Percentiles rank a stretch among this genome's conserved stretches.
These are phyloP conservation scores for Phytophthora multivora DNA, from an alignment of 352 stramenopile species.

Conservation along the genomic window DNA sequence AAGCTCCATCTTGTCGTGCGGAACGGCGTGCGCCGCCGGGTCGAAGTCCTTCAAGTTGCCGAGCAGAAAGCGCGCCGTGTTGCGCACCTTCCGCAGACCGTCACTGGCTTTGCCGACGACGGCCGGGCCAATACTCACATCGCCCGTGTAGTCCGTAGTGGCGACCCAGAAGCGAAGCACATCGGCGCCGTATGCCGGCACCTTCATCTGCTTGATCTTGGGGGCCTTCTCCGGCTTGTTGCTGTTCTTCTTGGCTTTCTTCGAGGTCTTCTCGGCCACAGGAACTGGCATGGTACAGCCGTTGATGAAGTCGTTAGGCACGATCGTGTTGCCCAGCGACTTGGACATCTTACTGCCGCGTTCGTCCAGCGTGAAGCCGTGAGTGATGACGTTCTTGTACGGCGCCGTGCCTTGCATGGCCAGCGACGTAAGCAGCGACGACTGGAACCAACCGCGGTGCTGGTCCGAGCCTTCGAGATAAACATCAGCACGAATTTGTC, in stretches of 20 bases:
- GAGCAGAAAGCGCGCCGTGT: constrained; percentile 97
- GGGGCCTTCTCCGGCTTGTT: constrained; percentile 67
- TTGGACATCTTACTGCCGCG: constrained; percentile 99
- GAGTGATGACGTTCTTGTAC: constrained; percentile 98
- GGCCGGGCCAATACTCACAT: constrained; percentile 94
- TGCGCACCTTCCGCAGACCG: constrained; percentile 90
- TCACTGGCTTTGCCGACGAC: constrained; percentile 91
- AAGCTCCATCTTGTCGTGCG: constrained; percentile 83
- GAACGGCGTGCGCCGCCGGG: constrained; percentile 73
- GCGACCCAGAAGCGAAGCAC: constrained; percentile 98
- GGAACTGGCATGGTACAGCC: constrained; percentile 58
- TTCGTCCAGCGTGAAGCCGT: constrained; percentile 99
- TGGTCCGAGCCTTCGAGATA: constrained; percentile 98
- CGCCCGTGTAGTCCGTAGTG: constrained; percentile 96
- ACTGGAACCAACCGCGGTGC: constrained; percentile 99
- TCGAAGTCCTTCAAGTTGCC: constrained; percentile 96
- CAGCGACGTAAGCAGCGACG: constrained; percentile 94
- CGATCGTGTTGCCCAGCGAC: constrained; percentile 96
- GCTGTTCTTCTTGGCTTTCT: constrained; percentile 77
- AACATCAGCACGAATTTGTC: constrained; percentile 91
- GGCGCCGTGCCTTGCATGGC: constrained; percentile 85
- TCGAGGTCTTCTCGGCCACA: constrained; percentile 26
- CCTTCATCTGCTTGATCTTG: constrained; percentile 64
- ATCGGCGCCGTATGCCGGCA: constrained; percentile 95
- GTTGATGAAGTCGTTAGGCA: constrained; percentile 95